Percentiles rank a stretch among this genome's conserved stretches.
These are phyloP conservation scores for Paxillus involutus DNA, from an alignment of 768 basidiomycete species.

Conservation along the genomic window DNA sequence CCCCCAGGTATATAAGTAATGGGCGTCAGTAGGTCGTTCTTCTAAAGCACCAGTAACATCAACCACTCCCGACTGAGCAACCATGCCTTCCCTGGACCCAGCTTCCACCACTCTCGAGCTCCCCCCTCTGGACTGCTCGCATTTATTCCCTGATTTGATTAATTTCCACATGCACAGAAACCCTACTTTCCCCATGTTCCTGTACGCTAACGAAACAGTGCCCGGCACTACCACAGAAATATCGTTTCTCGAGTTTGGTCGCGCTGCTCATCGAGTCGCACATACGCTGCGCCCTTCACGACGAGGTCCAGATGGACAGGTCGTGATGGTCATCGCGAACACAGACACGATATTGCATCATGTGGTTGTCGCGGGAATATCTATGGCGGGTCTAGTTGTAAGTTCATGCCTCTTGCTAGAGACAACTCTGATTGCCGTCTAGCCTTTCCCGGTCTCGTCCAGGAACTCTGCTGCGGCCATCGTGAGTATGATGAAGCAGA, in stretches of 20 bases:
- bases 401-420: slow-evolving; percentile 25
- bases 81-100: too few species aligned
- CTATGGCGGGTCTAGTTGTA: slow-evolving; percentile 39
- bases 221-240: slow-evolving; percentile 14
- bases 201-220: slow-evolving; percentile 10
- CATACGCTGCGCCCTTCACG: slow-evolving; percentile 39
- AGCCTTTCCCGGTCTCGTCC: slow-evolving; percentile 39
- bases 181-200: slow-evolving; percentile 6
- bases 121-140: slow-evolving; percentile 21
- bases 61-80: too few species aligned
- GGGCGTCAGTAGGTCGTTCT: too few species aligned
- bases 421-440: slow-evolving; percentile 18
- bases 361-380: slow-evolving; percentile 32
- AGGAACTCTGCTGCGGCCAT: slow-evolving; percentile 45
- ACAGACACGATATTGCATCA: slow-evolving; percentile 36
- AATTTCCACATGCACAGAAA: slow-evolving; percentile 24
- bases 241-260: slow-evolving; percentile 24
- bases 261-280: slow-evolving; percentile 36
- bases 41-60: too few species aligned
- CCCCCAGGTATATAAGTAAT: too few species aligned
- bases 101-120: too few species aligned
- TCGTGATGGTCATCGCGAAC: slow-evolving; percentile 24
- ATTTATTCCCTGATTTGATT: slow-evolving; percentile 19
- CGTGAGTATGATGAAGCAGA: slow-evolving; percentile 21
- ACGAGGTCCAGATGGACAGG: slow-evolving; percentile 14